Evolutionary conservation across 495 filamentous ascomycete genomes (phyloP).

Genomic region (Chaetomidium leptoderma): DNA sequence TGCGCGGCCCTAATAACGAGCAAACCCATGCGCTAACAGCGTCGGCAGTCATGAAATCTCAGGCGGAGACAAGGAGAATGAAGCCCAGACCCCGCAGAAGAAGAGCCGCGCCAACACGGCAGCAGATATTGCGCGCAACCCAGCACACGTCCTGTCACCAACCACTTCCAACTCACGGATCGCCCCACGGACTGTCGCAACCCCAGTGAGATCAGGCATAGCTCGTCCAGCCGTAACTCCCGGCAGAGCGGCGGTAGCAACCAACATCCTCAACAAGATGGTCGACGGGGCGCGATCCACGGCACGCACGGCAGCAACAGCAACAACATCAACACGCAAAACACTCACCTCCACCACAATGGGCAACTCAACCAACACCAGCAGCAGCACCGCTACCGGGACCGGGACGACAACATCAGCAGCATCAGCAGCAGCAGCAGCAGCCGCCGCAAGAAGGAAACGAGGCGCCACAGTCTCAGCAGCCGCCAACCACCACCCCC

Average conservation of each 20-base stretch:
- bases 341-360: background rate
- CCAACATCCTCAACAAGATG: constrained; percentile 53
- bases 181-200: constrained; percentile 38
- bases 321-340: background rate
- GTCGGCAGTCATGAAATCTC: constrained; percentile 56
- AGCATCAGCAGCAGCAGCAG: constrained; percentile 8
- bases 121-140: constrained; percentile 26
- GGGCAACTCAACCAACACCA: constrained; percentile 34
- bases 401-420: constrained; percentile 16
- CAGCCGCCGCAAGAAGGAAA: constrained; percentile 29
- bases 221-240: constrained; percentile 12
- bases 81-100: constrained; percentile 46
- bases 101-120: constrained; percentile 29
- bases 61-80: constrained; percentile 77
- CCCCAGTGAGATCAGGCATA: constrained; percentile 3
- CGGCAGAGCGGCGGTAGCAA: constrained; percentile 24
- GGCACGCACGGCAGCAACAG: constrained; percentile 40
- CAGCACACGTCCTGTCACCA: constrained; percentile 65
- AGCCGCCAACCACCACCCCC: constrained; percentile 9
- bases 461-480: constrained; percentile 31
- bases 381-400: constrained; percentile 42
- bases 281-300: constrained; percentile 53
- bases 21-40: constrained; percentile 17
- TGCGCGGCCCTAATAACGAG: background rate
- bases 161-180: constrained; percentile 75